Conservation (phyloP, 1,284 basidiomycete species). For the Apiotrichum laibachii region DNA sequence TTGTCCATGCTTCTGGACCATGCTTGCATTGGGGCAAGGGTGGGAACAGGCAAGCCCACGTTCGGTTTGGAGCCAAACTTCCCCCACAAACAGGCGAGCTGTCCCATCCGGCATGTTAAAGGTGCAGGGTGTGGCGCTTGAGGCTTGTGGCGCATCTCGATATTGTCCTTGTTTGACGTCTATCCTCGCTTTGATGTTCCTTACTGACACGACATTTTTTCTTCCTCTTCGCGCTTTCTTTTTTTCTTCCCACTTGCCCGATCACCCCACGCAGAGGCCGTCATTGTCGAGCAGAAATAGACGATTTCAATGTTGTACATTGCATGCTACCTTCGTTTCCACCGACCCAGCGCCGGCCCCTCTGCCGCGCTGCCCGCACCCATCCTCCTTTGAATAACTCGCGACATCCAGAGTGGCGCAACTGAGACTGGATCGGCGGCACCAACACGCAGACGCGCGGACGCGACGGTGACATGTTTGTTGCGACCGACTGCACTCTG, state of each 20-base stretch:
- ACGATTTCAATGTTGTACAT: constrained; percentile 20
- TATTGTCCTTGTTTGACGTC: neutral
- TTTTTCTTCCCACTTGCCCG: neutral
- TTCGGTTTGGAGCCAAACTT: no score
- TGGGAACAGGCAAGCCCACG: no score
- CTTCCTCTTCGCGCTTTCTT: neutral
- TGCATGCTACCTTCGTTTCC: constrained; percentile 19
- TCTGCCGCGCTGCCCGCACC: neutral
- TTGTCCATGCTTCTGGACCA: neutral
- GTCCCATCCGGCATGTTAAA: no score
- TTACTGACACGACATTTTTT: constrained; percentile 11
- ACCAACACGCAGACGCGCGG: no score
- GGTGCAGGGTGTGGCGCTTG: no score
- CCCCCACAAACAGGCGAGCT: no score
- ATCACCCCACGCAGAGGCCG: constrained; percentile 54
- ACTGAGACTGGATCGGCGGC: no score
- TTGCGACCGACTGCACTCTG: no score
- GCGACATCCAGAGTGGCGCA: no score
- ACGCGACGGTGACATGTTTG: no score
- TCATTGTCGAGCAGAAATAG: constrained; percentile 71
- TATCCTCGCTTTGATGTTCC: neutral
- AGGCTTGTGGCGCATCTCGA: neutral
- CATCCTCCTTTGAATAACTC: no score
- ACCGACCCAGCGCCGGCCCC: neutral
- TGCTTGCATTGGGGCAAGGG: neutral